phyloP scores from a whole-genome alignment of 345 rosid species.

The Populus alba region DNA sequence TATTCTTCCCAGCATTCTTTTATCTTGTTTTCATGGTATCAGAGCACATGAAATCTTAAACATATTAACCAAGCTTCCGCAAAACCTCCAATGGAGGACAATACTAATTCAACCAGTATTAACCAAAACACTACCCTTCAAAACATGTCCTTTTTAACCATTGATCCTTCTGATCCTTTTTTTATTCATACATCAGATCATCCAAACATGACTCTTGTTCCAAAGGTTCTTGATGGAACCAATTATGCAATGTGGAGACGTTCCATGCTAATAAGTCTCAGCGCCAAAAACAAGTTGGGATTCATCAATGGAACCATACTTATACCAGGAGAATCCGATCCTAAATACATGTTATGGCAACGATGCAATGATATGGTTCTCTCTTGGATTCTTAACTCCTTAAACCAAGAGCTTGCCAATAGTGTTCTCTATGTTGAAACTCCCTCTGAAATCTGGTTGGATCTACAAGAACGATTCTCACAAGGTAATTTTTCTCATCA shows the following conservation, averaged over 20 bases:
- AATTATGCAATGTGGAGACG: neutral
- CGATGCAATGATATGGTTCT: neutral
- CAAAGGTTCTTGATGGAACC: neutral
- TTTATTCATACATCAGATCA: neutral
- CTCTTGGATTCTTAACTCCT: neutral
- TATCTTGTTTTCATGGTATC: no score
- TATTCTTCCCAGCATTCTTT: no score
- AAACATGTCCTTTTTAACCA: neutral
- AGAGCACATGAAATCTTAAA: no score
- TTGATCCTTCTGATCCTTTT: neutral
- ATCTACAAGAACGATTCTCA: neutral
- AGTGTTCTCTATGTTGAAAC: slow-evolving; percentile 2
- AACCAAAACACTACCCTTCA: neutral
- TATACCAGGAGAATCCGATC: neutral
- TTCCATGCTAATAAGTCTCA: neutral
- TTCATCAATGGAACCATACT: neutral
- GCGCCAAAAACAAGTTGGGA: neutral
- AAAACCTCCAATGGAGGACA: no score
- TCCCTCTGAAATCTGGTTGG: neutral
- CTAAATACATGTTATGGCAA: neutral
- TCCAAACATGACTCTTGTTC: neutral
- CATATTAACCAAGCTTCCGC: no score
- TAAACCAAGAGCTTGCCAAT: neutral
- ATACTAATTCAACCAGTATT: no score
- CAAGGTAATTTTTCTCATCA: neutral